Base-by-base conservation (phyloP, 192 early-diverging fungal genomes). In the Coemansia aciculifera region DNA sequence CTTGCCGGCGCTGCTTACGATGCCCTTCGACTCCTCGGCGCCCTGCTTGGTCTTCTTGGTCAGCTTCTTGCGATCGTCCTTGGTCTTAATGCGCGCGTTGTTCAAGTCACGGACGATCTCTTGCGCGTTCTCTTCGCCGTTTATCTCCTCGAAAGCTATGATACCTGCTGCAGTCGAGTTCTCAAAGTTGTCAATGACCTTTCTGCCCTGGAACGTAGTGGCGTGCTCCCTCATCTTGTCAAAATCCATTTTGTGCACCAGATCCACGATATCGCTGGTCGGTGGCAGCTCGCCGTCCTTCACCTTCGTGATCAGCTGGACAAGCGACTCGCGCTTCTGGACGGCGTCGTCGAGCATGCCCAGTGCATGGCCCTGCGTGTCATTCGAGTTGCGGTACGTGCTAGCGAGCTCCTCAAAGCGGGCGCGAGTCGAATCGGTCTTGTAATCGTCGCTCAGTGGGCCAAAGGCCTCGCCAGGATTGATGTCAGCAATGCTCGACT, bases 321-420 rank as follows among this genome's bases (percentile, higher is more conserved):
- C 23, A 17, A 81, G 15, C 29, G 69, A 69, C 10, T 62, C 64
- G 6, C 63, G 60, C 52, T 70, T 73, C 12, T 69, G 40, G 3
- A 67, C 65, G 32, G 40, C 57, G 13, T 62, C 51, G 27, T 81
- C 79, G 31, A 76, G 63, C 42, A 52, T 60, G 3, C 62, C 43
- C 23, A 76, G 64, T 11, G 60, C 64, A 12, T 42, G 62, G 43
- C 79, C 79, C 13, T 63, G 60, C 15, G 13, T 24, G 65, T 73
- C 79, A 15, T 72, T 46, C 24, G 74, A 56, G 39, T 31, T 69
- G 67, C 79, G 73, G 57, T 81, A 81, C n/a, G 73, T 75, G 40
- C 38, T 63, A 62, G 62, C 74, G 10, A 81, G 79, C 74, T 81
- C 79, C 24, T 81, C 79, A 32, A 81, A 81, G 34, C 74, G 79